Percentiles rank a stretch among this genome's conserved stretches.
These are phyloP conservation scores for Podila epicladia DNA, from an alignment of 192 early-diverging fungal genomes.

Conservation along the genomic window DNA sequence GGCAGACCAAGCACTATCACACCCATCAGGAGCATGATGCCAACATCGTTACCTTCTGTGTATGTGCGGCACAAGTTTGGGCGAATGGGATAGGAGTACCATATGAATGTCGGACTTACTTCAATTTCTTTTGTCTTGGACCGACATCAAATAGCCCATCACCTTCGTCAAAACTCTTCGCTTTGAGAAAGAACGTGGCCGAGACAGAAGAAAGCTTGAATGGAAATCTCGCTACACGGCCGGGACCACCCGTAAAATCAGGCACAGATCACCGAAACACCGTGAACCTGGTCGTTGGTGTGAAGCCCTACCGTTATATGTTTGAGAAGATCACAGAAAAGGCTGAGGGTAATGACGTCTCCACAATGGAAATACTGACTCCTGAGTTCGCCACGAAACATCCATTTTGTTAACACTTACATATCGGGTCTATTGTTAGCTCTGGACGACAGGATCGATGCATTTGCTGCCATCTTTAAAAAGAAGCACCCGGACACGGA, in stretches of 20 bases:
- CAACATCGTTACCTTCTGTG: neutral
- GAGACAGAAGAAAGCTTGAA: slow-evolving; percentile 68
- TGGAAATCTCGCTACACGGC: slow-evolving; percentile 56
- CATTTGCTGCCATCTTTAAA: slow-evolving; percentile 28
- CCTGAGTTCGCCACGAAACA: neutral
- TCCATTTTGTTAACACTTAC: neutral
- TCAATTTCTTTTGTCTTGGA: neutral
- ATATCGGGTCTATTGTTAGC: slow-evolving; percentile 13
- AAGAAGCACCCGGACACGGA: slow-evolving; percentile 21
- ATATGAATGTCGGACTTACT: neutral
- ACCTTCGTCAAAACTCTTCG: slow-evolving; percentile 36
- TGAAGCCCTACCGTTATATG: slow-evolving; percentile 80
- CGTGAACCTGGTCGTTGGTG: slow-evolving; percentile 35
- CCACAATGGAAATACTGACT: neutral
- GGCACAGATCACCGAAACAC: slow-evolving; percentile 42
- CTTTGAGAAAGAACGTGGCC: slow-evolving; percentile 22
- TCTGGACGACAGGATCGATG: slow-evolving; percentile 45
- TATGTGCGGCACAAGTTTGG: neutral
- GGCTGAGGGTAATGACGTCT: slow-evolving; percentile 57
- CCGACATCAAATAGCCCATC: slow-evolving; percentile 2
- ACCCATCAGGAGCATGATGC: neutral
- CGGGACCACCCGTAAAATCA: neutral
- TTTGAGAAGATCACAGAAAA: slow-evolving; percentile 77
- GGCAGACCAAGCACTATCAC: neutral
- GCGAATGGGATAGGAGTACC: neutral